Percentiles rank a stretch among this genome's conserved stretches.
Conservation (phyloP, 2,329 filamentous ascomycete genomes). For the Zasmidium angulare region DNA sequence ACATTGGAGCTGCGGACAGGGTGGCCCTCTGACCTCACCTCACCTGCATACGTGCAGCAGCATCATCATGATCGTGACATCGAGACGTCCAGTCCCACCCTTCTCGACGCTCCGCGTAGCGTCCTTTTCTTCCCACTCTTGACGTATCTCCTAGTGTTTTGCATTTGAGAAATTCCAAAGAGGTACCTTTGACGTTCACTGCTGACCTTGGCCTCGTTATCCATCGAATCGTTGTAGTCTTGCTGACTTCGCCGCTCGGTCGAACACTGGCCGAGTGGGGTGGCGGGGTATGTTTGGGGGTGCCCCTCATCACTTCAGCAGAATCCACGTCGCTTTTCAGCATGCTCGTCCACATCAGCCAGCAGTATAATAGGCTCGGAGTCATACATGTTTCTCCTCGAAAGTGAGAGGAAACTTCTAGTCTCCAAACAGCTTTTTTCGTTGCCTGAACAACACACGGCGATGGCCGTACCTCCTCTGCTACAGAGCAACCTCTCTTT, state of each 20-base stretch:
- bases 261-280: constrained; percentile 1
- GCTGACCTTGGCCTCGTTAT: neutral
- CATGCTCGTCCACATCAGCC: too few species aligned
- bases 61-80: neutral
- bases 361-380: too few species aligned
- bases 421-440: too few species aligned
- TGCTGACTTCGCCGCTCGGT: neutral
- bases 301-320: neutral
- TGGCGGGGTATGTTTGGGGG: neutral
- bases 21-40: neutral
- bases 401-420: too few species aligned
- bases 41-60: neutral
- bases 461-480: too few species aligned
- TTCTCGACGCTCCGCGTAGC: neutral
- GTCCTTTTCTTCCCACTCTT: neutral
- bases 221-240: neutral
- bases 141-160: neutral
- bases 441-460: too few species aligned
- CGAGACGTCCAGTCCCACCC: neutral
- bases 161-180: neutral
- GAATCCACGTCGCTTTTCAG: too few species aligned
- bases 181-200: too few species aligned
- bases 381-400: too few species aligned
- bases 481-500: neutral
- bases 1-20: neutral